Evolutionary conservation across 805 yeast genomes (phyloP).

Genomic region (Cyberlindnera misumaiensis): DNA sequence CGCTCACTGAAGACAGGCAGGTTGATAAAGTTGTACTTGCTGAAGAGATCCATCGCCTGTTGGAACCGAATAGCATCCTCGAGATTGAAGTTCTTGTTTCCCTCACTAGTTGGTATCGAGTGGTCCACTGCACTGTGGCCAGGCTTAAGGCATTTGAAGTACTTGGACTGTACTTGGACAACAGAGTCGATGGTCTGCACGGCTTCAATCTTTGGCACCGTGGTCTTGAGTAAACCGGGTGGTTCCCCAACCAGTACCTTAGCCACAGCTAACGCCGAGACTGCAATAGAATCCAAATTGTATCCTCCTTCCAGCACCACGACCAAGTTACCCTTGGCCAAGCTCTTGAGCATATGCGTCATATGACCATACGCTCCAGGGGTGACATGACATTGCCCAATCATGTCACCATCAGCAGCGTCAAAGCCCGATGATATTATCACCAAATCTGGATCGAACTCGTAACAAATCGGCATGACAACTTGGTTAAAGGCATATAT

Average conservation of each 20-base stretch:
- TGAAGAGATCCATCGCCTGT: constrained; percentile 54
- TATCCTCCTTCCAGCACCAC: constrained; percentile 97
- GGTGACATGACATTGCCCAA: constrained; percentile 93
- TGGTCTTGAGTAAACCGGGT: constrained; percentile 66
- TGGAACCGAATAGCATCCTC: constrained; percentile 70
- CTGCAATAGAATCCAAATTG: constrained; percentile 83
- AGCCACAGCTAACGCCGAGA: constrained; percentile 86
- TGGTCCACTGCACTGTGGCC: constrained; percentile 41
- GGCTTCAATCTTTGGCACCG: constrained; percentile 68
- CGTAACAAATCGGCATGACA: constrained; percentile 81
- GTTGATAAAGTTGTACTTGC: constrained; percentile 50
- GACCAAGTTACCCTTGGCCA: constrained; percentile 84
- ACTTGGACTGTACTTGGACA: constrained; percentile 67
- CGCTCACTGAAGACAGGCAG: constrained; percentile 53
- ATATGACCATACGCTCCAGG: constrained; percentile 96
- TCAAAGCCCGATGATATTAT: constrained; percentile 95
- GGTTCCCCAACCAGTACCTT: constrained; percentile 92
- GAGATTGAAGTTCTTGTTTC: constrained; percentile 41
- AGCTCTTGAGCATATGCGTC: constrained; percentile 83
- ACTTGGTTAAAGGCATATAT: constrained; percentile 83
- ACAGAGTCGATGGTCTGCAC: constrained; percentile 79
- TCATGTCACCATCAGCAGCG: constrained; percentile 97
- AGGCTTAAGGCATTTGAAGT: constrained; percentile 81
- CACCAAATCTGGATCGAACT: constrained; percentile 88
- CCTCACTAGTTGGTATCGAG: constrained; percentile 27